Base-by-base conservation (phyloP, 202 grass and related monocot genomes). In the Alloteropsis angusta region DNA sequence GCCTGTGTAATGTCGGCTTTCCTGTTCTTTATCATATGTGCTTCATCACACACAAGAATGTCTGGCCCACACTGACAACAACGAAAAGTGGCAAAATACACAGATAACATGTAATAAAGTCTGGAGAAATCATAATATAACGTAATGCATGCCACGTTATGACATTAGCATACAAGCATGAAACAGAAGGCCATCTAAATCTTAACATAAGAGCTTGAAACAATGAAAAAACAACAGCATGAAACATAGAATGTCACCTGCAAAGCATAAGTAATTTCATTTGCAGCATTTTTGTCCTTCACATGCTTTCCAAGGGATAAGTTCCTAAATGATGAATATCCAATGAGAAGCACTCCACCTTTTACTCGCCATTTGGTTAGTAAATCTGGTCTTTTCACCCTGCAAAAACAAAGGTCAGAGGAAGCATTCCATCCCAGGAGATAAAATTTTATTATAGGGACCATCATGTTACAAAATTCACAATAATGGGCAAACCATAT, bases 31-130 rank as follows among this genome's bases (percentile, higher is more conserved):
- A 98, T 93, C 86, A 98, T 93, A 80, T 98, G 96, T 57, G 96
- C 96, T 87, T 98, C 96, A 86, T 98, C 96, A 82, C 96, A 98
- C 44, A 98, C 96, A 81, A 98, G 92, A 85, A 98, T 93, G 79
- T 98, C 96, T 87, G 96, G 85, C 38, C 87, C 96, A 84, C 85
- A 75, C 96, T 98, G 88, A 74, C 70, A 76, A 68, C 12, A 86
- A 74, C 21, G 23, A 87, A 71, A 7, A 81, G 44, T 62, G 54
- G 76, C 49, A 85, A 70, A 76, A 87, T 12, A 43, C 23, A 79
- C 26, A 80, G 48, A 78, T 79, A 87, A 16, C 54, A 60, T 34
- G 79, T 71, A 19, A 44, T 22, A 71, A 44, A 71, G 41, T 45
- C 71, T 4, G 50, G 14, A 60, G 4, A 47, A 80, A 80, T 35